Base-by-base conservation (phyloP, 106 monocot genomes). In the Apostasia ramifera region DNA sequence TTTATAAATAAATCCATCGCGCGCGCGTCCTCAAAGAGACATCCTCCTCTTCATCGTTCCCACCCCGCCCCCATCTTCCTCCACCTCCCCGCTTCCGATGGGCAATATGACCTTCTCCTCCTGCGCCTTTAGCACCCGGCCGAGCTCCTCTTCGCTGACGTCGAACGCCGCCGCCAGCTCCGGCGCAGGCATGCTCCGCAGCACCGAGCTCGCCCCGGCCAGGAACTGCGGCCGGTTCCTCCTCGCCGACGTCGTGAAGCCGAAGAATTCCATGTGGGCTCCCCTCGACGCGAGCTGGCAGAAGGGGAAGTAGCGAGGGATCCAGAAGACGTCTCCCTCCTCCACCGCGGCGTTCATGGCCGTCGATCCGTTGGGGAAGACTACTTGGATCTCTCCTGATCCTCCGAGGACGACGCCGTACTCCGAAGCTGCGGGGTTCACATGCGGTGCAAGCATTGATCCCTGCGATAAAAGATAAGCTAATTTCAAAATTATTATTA, bases 391-490 rank as follows among this genome's bases (percentile, higher is more conserved):
- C 40, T 47, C 70, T 15, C 91, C 95, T 1, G 71, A 47, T 1
- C 95, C 95, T 8, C 60, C 47, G 0, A 95, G 64, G 52, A 95
- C 84, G 12, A 89, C 58, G 3, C 89, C 88, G 62, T 86, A 92
- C 82, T 95, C 95, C 5, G 91, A 81, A 47, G 92, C 95, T 47
- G 10, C 65, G 0, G 92, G 88, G 66, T 92, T 95, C 59, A 95
- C 71, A 54, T 92, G 95, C 44, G 95, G 95, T 12, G 92, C 82
- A 61, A 95, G 45, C 95, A 95, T 95, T n/a, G 95, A 82, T 12
- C 91, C 95, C 86, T 89, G 76, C 40, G 44, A 45, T 44, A 45
- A 43, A 44, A 58, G n/a, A n/a, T n/a, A n/a, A n/a, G n/a, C n/a
- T n/a, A n/a, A n/a, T n/a, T n/a, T n/a, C n/a, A n/a, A n/a, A n/a